A percentile compares a stretch with the other conserved stretches of the same genome.
These are phyloP conservation scores for Coemansia sp. DNA, from an alignment of 192 early-diverging fungal genomes.

Conservation along the genomic window DNA sequence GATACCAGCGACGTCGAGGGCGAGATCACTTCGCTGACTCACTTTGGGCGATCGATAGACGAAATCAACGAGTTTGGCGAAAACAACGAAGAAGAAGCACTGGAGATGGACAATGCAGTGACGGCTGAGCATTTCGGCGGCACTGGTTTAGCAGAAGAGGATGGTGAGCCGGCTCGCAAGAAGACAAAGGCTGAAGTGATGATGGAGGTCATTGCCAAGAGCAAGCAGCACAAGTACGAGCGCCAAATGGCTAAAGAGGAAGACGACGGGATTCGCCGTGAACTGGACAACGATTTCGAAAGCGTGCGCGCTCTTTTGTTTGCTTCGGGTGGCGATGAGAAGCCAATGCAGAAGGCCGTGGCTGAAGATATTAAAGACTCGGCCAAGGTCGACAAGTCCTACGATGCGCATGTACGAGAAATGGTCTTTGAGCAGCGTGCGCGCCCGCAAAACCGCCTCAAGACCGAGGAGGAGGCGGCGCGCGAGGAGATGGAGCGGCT, in stretches of 20 bases:
- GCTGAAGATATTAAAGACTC: constrained; percentile 15
- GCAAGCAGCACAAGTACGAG: constrained; percentile 93
- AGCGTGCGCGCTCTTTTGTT: constrained; percentile 75
- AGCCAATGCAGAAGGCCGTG: constrained; percentile 34
- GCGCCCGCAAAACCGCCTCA: constrained; percentile 83
- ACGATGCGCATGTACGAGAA: constrained; percentile 81
- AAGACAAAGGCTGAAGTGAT: constrained; percentile 95
- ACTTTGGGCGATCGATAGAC: constrained; percentile 88
- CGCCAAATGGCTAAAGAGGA: constrained; percentile 87
- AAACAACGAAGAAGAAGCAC: constrained; percentile 54
- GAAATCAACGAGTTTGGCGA: constrained; percentile 85
- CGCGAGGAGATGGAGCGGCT: constrained; percentile 79
- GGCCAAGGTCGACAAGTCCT: constrained; percentile 63
- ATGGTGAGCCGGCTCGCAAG: constrained; percentile 33
- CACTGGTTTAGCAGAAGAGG: constrained; percentile 17
- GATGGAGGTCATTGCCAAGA: constrained; percentile 97
- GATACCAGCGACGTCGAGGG: constrained; percentile 62
- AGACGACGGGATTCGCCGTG: constrained; percentile 73
- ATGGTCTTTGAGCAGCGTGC: constrained; percentile 83
- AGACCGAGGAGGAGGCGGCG: constrained; percentile 92
- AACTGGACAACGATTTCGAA: constrained; percentile 89
- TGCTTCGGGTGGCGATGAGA: not conserved
- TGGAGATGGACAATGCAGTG: constrained; percentile 29
- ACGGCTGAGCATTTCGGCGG: constrained; percentile 50
- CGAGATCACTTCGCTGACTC: constrained; percentile 74